Evolutionary conservation across 2,329 filamentous ascomycete species (phyloP).

Genomic region (Endocalyx cinctus): DNA sequence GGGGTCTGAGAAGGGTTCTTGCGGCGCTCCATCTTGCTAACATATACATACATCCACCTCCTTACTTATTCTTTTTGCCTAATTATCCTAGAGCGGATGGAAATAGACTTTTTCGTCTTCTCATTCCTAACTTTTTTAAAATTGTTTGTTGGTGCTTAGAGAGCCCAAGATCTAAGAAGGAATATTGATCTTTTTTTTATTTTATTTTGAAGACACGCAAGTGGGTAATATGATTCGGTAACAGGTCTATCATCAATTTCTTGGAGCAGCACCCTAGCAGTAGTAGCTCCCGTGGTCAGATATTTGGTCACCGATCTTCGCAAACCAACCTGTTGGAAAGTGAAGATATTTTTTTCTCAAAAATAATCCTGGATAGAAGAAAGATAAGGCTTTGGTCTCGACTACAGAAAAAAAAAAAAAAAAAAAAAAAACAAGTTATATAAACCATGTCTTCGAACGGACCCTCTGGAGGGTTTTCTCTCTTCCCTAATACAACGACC

Average conservation of each 20-base stretch:
- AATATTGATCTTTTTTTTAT: conserved; percentile 4
- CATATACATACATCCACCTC: conserved; percentile 24
- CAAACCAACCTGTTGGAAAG: too few relatives aligned
- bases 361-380: too few relatives aligned
- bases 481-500: conserved; percentile 48
- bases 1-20: conserved; percentile 5
- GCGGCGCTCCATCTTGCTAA: conserved; percentile 10
- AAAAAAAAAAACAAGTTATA: not conserved
- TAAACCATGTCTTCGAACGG: conserved; percentile 17
- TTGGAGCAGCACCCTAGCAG: too few relatives aligned
- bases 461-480: conserved; percentile 48
- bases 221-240: conserved; percentile 2
- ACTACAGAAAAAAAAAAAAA: too few relatives aligned
- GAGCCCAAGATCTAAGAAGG: not conserved
- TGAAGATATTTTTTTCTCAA: too few relatives aligned
- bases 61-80: conserved; percentile 12
- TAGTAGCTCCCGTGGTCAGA: too few relatives aligned
- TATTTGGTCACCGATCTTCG: too few relatives aligned
- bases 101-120: conserved; percentile 10
- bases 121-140: conserved; percentile 5
- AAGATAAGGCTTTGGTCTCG: too few relatives aligned
- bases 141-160: conserved; percentile 6
- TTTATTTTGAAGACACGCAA: conserved; percentile 2
- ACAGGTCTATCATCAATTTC: too few relatives aligned
- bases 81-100: conserved; percentile 8